These are phyloP conservation scores for Suhomyces sp. DNA, from an alignment of 805 yeast species.

Conservation along the genomic window DNA sequence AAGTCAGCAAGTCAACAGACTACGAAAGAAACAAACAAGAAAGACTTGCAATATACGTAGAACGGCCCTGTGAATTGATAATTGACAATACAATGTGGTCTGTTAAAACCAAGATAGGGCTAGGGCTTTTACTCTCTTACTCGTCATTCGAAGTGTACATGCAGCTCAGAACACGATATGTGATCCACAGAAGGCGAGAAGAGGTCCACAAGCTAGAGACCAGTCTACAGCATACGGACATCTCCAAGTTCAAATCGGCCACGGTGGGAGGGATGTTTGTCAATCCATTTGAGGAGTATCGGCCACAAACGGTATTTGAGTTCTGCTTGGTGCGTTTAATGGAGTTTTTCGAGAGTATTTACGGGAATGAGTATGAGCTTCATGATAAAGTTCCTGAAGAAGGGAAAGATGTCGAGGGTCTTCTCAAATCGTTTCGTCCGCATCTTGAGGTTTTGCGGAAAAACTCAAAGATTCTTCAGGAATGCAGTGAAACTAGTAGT, in stretches of 20 bases:
- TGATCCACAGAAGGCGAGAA: constrained; percentile 46
- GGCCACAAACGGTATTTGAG: constrained; percentile 87
- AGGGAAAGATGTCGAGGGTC: constrained; percentile 53
- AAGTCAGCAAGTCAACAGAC: too few species aligned
- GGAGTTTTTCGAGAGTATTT: constrained; percentile 62
- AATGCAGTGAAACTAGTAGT: constrained; percentile 20
- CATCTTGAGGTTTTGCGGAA: constrained; percentile 43
- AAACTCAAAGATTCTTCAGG: constrained; percentile 28
- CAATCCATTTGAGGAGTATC: constrained; percentile 86
- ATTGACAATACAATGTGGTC: neutral
- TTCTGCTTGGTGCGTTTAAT: constrained; percentile 69
- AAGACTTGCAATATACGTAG: too few species aligned
- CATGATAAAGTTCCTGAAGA: constrained; percentile 33
- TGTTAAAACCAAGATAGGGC: constrained; percentile 36
- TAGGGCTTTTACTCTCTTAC: constrained; percentile 50
- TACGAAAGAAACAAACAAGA: too few species aligned
- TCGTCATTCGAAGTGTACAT: constrained; percentile 65
- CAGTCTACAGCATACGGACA: neutral
- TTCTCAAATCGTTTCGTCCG: constrained; percentile 63
- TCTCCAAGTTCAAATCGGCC: constrained; percentile 32
- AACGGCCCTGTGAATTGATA: too few species aligned
- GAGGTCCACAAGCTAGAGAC: constrained; percentile 11
- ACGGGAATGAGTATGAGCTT: constrained; percentile 34
- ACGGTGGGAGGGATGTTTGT: constrained; percentile 72
- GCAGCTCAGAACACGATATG: constrained; percentile 50